Base-by-base conservation (phyloP, 2,329 filamentous ascomycete species). In the Alternaria alternata region DNA sequence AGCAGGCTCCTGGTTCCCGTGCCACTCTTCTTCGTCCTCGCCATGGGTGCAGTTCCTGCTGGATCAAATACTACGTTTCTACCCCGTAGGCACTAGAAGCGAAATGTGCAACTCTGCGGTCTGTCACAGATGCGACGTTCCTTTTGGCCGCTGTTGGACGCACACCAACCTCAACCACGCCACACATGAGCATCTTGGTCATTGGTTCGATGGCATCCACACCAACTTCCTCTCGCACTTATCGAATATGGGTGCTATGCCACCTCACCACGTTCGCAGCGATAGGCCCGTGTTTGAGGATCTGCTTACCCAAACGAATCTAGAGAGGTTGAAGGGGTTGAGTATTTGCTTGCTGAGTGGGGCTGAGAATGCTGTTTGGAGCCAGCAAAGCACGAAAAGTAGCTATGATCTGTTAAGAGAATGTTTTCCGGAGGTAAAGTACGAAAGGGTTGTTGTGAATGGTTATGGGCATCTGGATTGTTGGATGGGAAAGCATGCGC, bases 111-210 rank as follows among this genome's bases (percentile, higher is more conserved):
- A 30, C 11, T 30, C 28, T 30, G 28, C 28, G 11, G 28, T 30
- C 11, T 30, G 28, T 30, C 88, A 90, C 75, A 84, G 88, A 16
- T 81, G 81, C 54, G 83, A 82, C 5, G 77, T 90, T 24, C 82
- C 87, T 14, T 90, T 89, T 65, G 88, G 88, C 36, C 83, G 79
- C 28, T 72, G 80, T 75, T 91, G 88, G 88, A 87, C 84, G 69
- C 88, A 91, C 74, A 72, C 67, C 4, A 90, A 90, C 72, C 82
- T 90, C 30, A 90, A 89, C 77, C 86, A 86, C 76, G 86, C 84
- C 3, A 91, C 88, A 2, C 88, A 90, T 16, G 16, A 28, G 24
- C 52, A 51, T 22, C 57, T 66, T 5, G 54, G 51, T 34, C 34
- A 36, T 16, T 36, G 34, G 34, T 36, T 36, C 14, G 34, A 36